Base-by-base conservation (phyloP, 768 basidiomycete species). In the Boletus huronensis region DNA sequence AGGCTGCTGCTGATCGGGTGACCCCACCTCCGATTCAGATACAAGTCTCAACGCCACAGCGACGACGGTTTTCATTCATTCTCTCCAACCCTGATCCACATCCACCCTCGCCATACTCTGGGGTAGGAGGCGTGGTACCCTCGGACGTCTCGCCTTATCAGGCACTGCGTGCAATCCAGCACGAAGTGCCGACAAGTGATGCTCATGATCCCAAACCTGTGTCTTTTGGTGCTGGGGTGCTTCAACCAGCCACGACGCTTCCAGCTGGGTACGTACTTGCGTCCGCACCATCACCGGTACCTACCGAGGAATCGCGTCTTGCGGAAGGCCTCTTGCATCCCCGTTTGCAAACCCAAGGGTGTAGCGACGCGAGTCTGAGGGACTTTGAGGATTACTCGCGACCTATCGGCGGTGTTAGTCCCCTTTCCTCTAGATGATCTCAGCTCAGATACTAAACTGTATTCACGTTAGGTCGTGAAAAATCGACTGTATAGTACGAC, bases 321-420 rank as follows among this genome's bases (percentile, higher is more conserved):
- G 58, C 53, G 7, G 70, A 69, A 14, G 70, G 70, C 16, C 68
- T 70, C 11, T 57, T 70, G 19, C 68, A 70, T 39, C 69, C 69
- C 3, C 62, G 70, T 14, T 57, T 70, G 36, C 61, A 49, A 21
- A 50, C 41, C 0, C 59, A 66, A 19, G 68, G 66, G 0, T 32
- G 38, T 39, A 70, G 70, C 26, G 63, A 61, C 3, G 41, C 61
- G 26, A 70, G 69, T 46, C 46, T 70, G 48, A 60, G 63, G 51
- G 69, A 70, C 48, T 70, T 70, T 32, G 70, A 70, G 26, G 69
- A 70, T 35, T 70, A 70, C 35, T 70, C 70, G 1, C 64, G 70
- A 11, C 69, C 69, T 4, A 70, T 70, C 14, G 64, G 60, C 29
- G 69, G 70, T 14, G 69, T 72, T 5, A 57, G 70, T 60, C 26